phyloP scores from a whole-genome alignment of 192 early-diverging fungal genomes.

The Umbelopsis vinacea region DNA sequence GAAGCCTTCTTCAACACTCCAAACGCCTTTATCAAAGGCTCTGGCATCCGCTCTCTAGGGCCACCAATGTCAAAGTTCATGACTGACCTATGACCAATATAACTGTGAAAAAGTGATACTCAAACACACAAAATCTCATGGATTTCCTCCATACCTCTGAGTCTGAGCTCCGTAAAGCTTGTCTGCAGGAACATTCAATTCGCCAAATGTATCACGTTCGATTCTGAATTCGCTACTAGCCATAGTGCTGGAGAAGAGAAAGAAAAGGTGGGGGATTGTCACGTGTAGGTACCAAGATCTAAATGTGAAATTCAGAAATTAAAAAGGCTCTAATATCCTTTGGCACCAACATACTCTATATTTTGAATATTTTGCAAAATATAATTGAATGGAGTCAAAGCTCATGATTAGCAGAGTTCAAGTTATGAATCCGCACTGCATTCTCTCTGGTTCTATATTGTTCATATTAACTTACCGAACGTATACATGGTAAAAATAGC shows the following conservation, averaged over 20 bases:
- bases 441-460: too few relatives aligned
- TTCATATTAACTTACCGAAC: too few relatives aligned
- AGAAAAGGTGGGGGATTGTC: background rate
- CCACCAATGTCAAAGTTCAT: constrained; percentile 98
- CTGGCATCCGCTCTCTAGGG: constrained; percentile 88
- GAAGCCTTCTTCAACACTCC: constrained; percentile 93
- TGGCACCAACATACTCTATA: too few relatives aligned
- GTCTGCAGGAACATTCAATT: constrained; percentile 90
- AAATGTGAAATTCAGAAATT: too few relatives aligned
- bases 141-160: constrained; percentile 63
- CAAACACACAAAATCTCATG: background rate
- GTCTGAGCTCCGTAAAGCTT: constrained; percentile 98
- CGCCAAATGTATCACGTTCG: constrained; percentile 91
- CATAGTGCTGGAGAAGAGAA: constrained; percentile 1
- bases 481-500: too few relatives aligned
- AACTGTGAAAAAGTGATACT: background rate
- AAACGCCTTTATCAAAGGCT: constrained; percentile 91
- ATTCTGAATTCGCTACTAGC: constrained; percentile 40
- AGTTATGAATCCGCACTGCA: too few relatives aligned
- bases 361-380: too few relatives aligned
- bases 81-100: constrained; percentile 61
- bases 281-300: background rate
- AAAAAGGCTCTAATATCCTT: too few relatives aligned
- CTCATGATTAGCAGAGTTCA: too few relatives aligned
- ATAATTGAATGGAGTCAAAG: too few relatives aligned